Base-by-base conservation (phyloP, 352 stramenopile species). In the Pythium diclinum region DNA sequence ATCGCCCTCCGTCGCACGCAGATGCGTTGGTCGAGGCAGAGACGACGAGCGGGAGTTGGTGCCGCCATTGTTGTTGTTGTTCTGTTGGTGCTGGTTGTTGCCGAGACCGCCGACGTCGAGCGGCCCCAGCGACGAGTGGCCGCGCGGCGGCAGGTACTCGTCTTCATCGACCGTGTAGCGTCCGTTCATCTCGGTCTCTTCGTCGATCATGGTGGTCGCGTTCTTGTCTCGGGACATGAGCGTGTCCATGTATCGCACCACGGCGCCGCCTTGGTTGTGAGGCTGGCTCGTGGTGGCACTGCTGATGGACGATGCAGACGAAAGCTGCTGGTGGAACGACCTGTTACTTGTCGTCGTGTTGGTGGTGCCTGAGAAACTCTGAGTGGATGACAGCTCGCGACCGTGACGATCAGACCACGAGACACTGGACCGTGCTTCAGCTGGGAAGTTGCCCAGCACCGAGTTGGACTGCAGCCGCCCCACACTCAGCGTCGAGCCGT, bases 1-100 rank as follows among this genome's bases (percentile, higher is more conserved):
- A 23, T 81, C 63, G 54, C 73, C 71, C 49, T 79, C 78, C 48
- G 73, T 79, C n/a, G 68, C 47, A 19, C 68, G 47, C 21, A 48
- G 30, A 5, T 59, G 44, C n/a, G 23, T 46, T 17, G 49, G 61
- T 9, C 33, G 17, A 5, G 32, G n/a, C 49, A 38, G 3, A 14
- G 58, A 47, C 3, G 19, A 28, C 8, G 44, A 30, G 44, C 44
- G 44, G 1, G 44, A 17, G 44, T 51, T 51, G 36, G 13, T 42
- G 36, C 36, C 36, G 19, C 44, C 44, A 51, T 28, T 21, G 44
- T 28, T 25, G 44, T 51, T 25, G 44, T 32, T 51, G 14, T 30
- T 28, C 19, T 51, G 28, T n/a, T 47, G 28, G 44, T 30, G 21
- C 6, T 49, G 17, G 42, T 46, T 46, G 16, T 46, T 9, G 38